Base-by-base conservation (phyloP, 1,139 yeast species). In the Nakaseomyces bracarensis region DNA sequence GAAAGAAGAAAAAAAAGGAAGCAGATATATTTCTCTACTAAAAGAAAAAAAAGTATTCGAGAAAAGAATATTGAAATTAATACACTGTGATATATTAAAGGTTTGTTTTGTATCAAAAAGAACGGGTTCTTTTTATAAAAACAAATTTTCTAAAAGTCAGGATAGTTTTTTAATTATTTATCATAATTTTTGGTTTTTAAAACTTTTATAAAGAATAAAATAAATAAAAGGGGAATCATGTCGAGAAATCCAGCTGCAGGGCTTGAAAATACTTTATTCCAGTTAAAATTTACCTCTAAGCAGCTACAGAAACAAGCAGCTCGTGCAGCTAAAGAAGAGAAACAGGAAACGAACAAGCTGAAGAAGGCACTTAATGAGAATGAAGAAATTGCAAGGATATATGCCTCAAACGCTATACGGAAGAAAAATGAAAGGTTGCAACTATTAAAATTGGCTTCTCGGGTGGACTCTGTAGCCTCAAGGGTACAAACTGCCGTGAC, bases 401-500 rank as follows among this genome's bases (percentile, higher is more conserved):
- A 91, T 56, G 98, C 98, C 0, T 95, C 89, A 52, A 91, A 89
- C 62, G 96, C 98, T 38, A 86, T 93, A 41, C 74, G 98, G 45
- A 93, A 93, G 64, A 74, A 84, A 41, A 84, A 85, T 52, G 99
- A 93, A 63, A 70, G 94, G 49, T 71, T 91, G 37, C 91, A 83
- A 58, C 66, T 93, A 47, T 69, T 93, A 43, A 72, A 93, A 50
- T 69, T 93, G 46, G 83, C 96, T 0, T 84, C 95, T 0, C 67
- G 97, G 44, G 85, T 93, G 26, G 99, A 93, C 63, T 93, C 97
- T 0, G 98, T 93, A 22, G 95, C 97, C 0, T 82, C 94, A 8
- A 68, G 98, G 46, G 95, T 93, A 2, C 97, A 91, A 57, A 93
- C 98, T 0, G 97, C 98, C 0, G 96, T 89, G 4, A 89, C 97